Conservation (phyloP, 306 rosid species). For the Gastrolobium villosum region DNA sequence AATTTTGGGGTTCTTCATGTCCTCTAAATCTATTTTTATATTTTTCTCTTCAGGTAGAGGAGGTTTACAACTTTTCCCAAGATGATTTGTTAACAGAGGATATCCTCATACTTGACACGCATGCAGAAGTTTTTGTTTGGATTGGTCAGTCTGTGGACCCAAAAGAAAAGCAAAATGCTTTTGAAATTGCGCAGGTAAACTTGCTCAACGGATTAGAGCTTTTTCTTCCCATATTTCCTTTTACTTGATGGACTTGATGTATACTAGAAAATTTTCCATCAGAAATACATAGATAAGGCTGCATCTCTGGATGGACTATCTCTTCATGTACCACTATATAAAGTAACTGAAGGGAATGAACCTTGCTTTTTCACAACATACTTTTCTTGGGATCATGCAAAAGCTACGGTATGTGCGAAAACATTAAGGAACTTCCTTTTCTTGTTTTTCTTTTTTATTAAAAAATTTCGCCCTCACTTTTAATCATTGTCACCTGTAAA, state of each 20-base stretch:
- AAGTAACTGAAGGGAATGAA: conserved; percentile 96
- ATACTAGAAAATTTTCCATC: conserved; percentile 39
- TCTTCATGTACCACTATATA: conserved; percentile 83
- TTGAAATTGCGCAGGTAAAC: conserved; percentile 86
- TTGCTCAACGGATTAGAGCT: conserved; percentile 38
- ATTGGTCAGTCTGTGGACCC: conserved; percentile 90
- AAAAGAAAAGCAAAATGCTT: conserved; percentile 89
- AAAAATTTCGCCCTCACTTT: background rate
- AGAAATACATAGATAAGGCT: conserved; percentile 93
- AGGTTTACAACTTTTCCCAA: conserved; percentile 88
- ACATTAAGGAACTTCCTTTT: conserved; percentile 29
- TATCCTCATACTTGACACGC: conserved; percentile 91
- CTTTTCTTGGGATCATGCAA: conserved; percentile 90
- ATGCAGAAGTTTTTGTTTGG: conserved; percentile 99
- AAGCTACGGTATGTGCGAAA: conserved; percentile 77
- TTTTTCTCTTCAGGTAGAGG: conserved; percentile 75
- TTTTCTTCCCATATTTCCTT: conserved; percentile 22
- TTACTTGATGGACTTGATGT: conserved; percentile 22
- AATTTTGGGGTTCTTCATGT: conserved; percentile 35
- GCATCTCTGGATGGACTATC: conserved; percentile 88
- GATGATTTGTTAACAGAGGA: conserved; percentile 97
- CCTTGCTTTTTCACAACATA: conserved; percentile 96
- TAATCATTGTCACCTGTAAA: background rate
- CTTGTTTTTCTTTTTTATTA: conserved; percentile 34
- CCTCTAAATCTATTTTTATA: conserved; percentile 45